A percentile compares a stretch with the other conserved stretches of the same genome.
Conservation (phyloP, 1,139 yeast species). For the Sugiyamaella xylanicola region DNA sequence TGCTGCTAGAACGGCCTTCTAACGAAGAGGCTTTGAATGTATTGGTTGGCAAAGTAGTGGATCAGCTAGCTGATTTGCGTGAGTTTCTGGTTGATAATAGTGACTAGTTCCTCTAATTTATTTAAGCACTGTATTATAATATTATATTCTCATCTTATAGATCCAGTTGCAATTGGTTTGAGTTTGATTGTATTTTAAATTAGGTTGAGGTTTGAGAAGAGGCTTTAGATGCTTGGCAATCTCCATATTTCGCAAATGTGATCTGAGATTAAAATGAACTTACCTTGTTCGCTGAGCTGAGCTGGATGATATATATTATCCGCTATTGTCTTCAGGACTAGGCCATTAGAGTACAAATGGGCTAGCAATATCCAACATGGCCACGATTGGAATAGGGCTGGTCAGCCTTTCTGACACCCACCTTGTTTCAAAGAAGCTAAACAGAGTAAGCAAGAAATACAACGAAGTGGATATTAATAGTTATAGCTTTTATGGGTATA, state of each 20-base stretch:
- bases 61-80: conserved; percentile 35
- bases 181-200: not conserved
- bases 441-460: not conserved
- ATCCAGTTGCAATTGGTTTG: too few relatives aligned
- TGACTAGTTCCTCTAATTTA: conserved; percentile 12
- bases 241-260: not conserved
- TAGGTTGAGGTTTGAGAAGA: too few relatives aligned
- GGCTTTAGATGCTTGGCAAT: not conserved
- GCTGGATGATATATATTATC: too few relatives aligned
- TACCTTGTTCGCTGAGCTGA: too few relatives aligned
- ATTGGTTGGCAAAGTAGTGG: conserved; percentile 29
- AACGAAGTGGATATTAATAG: conserved; percentile 20
- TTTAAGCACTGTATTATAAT: conserved; percentile 1
- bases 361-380: too few relatives aligned
- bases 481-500: conserved; percentile 26
- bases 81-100: conserved; percentile 25
- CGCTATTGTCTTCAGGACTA: too few relatives aligned
- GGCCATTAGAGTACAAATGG: too few relatives aligned
- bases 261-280: not conserved
- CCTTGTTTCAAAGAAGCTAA: not conserved
- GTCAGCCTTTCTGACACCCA: not conserved
- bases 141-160: not conserved
- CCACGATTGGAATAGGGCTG: not conserved
- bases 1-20: conserved; percentile 41
- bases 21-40: conserved; percentile 27